Evolutionary conservation across 371 early-diverging fungal genomes (phyloP), one percentile per base, ranked within the genome.

Genomic region (Basidiobolus meristosporus): DNA sequence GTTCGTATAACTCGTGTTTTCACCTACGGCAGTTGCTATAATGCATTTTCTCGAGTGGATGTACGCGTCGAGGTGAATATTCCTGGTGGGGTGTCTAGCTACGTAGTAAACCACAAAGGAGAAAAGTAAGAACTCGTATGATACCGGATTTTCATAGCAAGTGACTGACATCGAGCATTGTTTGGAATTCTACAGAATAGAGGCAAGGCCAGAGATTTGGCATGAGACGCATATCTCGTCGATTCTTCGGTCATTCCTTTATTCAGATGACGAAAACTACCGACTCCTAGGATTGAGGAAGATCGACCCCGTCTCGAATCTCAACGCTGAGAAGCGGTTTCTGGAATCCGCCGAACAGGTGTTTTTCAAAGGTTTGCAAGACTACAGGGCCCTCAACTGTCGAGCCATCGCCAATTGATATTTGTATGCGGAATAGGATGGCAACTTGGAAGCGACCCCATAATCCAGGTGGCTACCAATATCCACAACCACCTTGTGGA

Each of bases 51-150:
- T 11, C 71, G 88, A 16, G 82, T 90, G 5, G 97, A 96, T 65
- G 76, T 96, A 16, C 76, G 97, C 23, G 97, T 96, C n/a, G 88
- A 91, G 54, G 90, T 92, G 29, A 77, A 81, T 45, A 91, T 95
- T 50, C 97, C 97, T 1, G 97, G 97, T 40, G 92, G 97, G 36
- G 97, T 96, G 1, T 90, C 89, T 42, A 73, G 81, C 42, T 90
- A 90, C 48, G 68, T 72, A 15, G 80, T 96, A 11, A 88, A 89
- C 47, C 59, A 74, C 23, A 62, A 71, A 14, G 81, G 80, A 32
- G 80, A 82, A 54, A 66, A 67, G 73, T 66, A 56, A 41, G 30
- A n/a, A 11, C 6, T n/a, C 12, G 11, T 20, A 19, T 21, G 19
- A 16, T 32, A 32, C 21, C 4, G 11, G 30, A 9, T 40, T 26